These are phyloP conservation scores for Laguncularia racemosa DNA, from an alignment of 345 rosid species.

Conservation along the genomic window DNA sequence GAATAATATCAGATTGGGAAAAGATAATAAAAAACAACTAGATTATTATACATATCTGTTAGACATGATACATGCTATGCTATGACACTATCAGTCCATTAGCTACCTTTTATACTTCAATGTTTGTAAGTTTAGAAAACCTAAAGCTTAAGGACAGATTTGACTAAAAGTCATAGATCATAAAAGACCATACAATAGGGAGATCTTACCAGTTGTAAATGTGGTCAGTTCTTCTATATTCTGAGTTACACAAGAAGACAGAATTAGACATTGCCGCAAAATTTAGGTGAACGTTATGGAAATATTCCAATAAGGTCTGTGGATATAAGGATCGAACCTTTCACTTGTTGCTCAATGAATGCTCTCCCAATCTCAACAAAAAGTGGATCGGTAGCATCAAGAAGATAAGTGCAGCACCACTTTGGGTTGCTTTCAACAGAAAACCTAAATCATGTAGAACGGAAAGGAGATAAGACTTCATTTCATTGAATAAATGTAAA, in stretches of 20 bases:
- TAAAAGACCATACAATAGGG: background rate
- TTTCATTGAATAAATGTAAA: background rate
- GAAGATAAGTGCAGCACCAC: slow-evolving; percentile 78
- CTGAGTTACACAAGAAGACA: slow-evolving; percentile 21
- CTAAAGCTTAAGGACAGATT: slow-evolving; percentile 1
- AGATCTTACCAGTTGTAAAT: slow-evolving; percentile 60
- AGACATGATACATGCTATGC: too few species aligned
- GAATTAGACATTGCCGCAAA: too few species aligned
- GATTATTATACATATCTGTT: too few species aligned
- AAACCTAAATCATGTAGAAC: slow-evolving; percentile 35
- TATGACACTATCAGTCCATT: background rate
- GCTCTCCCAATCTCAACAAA: slow-evolving; percentile 61
- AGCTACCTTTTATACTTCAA: background rate
- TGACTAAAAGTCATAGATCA: background rate
- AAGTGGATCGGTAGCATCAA: slow-evolving; percentile 70
- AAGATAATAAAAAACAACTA: too few species aligned
- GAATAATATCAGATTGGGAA: too few species aligned
- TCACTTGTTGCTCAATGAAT: slow-evolving; percentile 48
- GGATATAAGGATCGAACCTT: slow-evolving; percentile 20
- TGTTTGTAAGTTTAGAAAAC: background rate
- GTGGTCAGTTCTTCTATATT: slow-evolving; percentile 59
- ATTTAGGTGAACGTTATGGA: too few species aligned
- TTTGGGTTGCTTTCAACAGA: slow-evolving; percentile 44
- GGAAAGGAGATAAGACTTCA: slow-evolving; percentile 2
- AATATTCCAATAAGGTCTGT: too few species aligned